These are phyloP conservation scores for Sarcomyxa edulis DNA, from an alignment of 768 basidiomycete species.

Conservation along the genomic window DNA sequence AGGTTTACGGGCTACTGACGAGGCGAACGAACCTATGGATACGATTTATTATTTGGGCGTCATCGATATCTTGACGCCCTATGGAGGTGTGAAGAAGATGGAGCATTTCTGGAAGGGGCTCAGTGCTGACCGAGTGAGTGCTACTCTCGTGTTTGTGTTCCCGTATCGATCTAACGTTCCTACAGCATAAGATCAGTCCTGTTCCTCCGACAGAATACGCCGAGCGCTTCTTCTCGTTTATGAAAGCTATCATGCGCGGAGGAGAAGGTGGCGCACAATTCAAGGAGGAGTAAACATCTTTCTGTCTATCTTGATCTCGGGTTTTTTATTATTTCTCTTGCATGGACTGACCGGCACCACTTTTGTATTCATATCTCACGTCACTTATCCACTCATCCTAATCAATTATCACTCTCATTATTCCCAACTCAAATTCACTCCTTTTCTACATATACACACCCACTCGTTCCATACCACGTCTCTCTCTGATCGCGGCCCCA, in stretches of 20 bases:
- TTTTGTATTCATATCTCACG: neutral
- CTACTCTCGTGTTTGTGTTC: slow-evolving; percentile 4
- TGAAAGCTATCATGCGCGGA: slow-evolving; percentile 81
- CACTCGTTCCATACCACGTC: too few relatives aligned
- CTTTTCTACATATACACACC: too few relatives aligned
- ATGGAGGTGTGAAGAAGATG: slow-evolving; percentile 64
- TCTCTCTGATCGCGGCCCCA: too few relatives aligned
- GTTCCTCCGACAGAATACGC: slow-evolving; percentile 86
- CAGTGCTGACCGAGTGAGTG: slow-evolving; percentile 77
- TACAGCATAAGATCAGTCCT: slow-evolving; percentile 90
- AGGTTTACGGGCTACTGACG: slow-evolving; percentile 86
- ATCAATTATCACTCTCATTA: neutral
- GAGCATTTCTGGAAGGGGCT: slow-evolving; percentile 95
- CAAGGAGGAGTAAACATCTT: slow-evolving; percentile 25
- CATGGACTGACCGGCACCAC: neutral
- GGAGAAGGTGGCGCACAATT: slow-evolving; percentile 59
- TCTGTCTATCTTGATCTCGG: too few relatives aligned
- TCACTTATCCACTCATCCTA: neutral
- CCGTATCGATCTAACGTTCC: slow-evolving; percentile 6
- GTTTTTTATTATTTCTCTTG: neutral
- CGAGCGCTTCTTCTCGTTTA: slow-evolving; percentile 82
- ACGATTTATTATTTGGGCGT: slow-evolving; percentile 92
- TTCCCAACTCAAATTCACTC: too few relatives aligned
- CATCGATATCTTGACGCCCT: slow-evolving; percentile 96
- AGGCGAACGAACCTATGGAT: slow-evolving; percentile 66